A percentile compares a stretch with the other conserved stretches of the same genome.
Evolutionary conservation across 768 basidiomycete genomes (phyloP).

Genomic region (Trametes meyenii): DNA sequence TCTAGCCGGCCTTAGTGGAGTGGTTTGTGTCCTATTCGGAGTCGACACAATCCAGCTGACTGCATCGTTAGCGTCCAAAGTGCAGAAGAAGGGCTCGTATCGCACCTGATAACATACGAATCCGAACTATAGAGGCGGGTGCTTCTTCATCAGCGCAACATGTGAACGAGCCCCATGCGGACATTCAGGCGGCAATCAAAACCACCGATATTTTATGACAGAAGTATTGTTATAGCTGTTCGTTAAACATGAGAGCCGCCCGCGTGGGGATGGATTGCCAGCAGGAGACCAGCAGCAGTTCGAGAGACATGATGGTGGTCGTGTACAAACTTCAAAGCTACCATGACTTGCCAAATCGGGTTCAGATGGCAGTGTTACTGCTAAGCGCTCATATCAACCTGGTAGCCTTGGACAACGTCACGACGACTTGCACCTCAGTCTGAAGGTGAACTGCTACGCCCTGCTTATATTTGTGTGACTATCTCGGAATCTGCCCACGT

Average conservation of each 20-base stretch:
- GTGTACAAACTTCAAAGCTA: too few relatives aligned
- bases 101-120: conserved; percentile 16
- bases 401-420: too few relatives aligned
- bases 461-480: too few relatives aligned
- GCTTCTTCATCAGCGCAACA: conserved; percentile 11
- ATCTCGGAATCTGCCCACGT: too few relatives aligned
- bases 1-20: not conserved
- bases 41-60: not conserved
- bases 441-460: too few relatives aligned
- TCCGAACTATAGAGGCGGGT: not conserved
- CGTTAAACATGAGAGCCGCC: not conserved
- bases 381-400: too few relatives aligned
- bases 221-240: not conserved
- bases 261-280: too few relatives aligned
- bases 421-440: too few relatives aligned
- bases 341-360: too few relatives aligned
- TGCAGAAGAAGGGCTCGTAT: conserved; percentile 5
- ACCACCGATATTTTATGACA: not conserved
- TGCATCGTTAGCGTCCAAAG: not conserved
- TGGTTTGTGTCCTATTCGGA: not conserved
- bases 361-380: too few relatives aligned
- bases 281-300: not conserved
- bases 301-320: not conserved
- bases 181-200: conserved; percentile 20
- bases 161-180: conserved; percentile 22